Percentiles rank a stretch among this genome's conserved stretches.
These are phyloP conservation scores for Vitis hybrid DNA, from an alignment of 177 flowering plant species.

Conservation along the genomic window DNA sequence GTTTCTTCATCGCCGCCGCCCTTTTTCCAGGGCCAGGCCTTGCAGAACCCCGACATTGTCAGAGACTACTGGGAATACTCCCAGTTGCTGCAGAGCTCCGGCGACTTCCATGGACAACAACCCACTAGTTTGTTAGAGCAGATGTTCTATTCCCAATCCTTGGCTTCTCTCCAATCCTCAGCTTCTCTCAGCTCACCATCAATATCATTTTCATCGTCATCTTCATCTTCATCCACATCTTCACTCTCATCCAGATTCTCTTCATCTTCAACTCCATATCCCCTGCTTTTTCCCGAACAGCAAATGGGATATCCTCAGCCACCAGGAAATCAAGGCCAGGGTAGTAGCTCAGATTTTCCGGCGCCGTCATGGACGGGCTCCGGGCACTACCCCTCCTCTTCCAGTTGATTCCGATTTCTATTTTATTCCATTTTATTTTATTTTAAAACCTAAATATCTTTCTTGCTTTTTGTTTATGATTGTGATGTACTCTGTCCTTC, in stretches of 20 bases:
- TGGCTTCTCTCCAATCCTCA: constrained; percentile 8
- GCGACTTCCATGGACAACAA: constrained; percentile 19
- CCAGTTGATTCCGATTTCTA: constrained; percentile 13
- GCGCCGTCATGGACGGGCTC: constrained; percentile 34
- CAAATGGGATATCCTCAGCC: constrained; percentile 27
- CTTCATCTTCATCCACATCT: constrained; percentile 12
- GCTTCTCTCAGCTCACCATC: background rate
- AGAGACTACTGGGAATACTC: constrained; percentile 43
- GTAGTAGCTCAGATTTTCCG: constrained; percentile 19
- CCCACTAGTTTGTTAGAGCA: constrained; percentile 26
- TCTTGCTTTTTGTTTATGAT: background rate
- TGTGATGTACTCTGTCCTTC: background rate
- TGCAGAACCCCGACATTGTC: constrained; percentile 15
- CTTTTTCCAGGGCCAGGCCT: constrained; percentile 17
- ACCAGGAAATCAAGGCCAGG: constrained; percentile 21
- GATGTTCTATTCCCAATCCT: constrained; percentile 21
- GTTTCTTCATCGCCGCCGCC: background rate
- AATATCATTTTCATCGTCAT: constrained; percentile 6
- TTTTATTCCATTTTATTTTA: background rate
- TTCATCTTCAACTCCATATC: constrained; percentile 24
- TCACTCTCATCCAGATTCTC: constrained; percentile 13
- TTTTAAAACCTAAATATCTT: background rate
- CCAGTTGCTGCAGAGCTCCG: constrained; percentile 34
- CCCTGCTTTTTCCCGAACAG: constrained; percentile 24
- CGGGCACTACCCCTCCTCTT: constrained; percentile 28